Base-by-base conservation (phyloP, 2,329 filamentous ascomycete genomes). In the Sphaerulina vaccinii region DNA sequence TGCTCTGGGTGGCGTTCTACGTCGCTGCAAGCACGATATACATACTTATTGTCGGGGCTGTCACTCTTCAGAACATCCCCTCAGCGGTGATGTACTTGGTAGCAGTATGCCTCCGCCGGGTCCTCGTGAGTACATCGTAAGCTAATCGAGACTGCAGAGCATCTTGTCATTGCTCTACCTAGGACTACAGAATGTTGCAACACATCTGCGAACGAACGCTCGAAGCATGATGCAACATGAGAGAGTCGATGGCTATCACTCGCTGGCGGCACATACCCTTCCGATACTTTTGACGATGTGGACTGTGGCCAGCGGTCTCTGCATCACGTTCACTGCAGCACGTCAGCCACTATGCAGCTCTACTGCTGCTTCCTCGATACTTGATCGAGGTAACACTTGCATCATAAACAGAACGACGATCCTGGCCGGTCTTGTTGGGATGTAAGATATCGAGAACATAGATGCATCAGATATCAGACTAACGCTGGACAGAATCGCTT, bases 371-470 rank as follows among this genome's bases (percentile, higher is more conserved):
- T 11, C 10, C 9, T 13, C 9, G 5, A 39, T 10, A 21, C 52
- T 54, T n/a, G 58, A 65, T 22, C 41, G 43, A 8, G 61, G 63
- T 19, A 49, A 18, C 1, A 56, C 58, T 2, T 67, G 62, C 41
- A 55, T 63, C n/a, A 24, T 67, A 9, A 61, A 67, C 22, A 56
- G 63, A 6, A 46, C 60, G 1, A 55, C 56, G 2, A 57, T 65
- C 11, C 54, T 61, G 13, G 52, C 58, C 13, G 59, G 61, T 36
- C 51, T 64, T 1, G 19, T 65, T 5, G 57, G 54, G 5, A 33
- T 65, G 65, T 67, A 52, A 55, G 61, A 52, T 24, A 51, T 46
- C 10, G 10, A 7, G 21, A 15, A 27, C 15, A 10, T 5, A 38
- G 11, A n/a, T 8, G 9, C 24, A 45, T 46, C n/a, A 16, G 8